Evolutionary conservation across 768 basidiomycete species (phyloP), one percentile per base, ranked within the genome.

Genomic region (Solioccasus polychromus): DNA sequence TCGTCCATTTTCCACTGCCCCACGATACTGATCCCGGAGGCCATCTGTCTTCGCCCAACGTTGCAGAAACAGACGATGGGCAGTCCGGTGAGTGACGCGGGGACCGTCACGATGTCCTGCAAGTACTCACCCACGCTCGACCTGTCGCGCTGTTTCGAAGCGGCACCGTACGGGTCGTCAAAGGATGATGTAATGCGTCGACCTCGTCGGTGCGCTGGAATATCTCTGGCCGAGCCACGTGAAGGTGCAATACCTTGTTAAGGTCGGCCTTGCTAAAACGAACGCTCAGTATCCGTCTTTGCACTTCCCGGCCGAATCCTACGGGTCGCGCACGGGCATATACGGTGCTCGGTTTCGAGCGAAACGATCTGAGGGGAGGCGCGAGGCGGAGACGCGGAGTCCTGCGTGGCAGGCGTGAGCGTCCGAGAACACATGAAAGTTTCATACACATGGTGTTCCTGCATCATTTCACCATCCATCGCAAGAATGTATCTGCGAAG

Each of bases 101-200:
- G 92, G 0, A 94, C 90, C 0, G 92, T 95, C 50, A 98, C 69
- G 6, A 95, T 79, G 51, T 98, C 94, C 58, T 98, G 94, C 8
- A 89, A 77, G 59, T 98, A 98, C 26, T 80, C 72, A 35, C 76
- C 73, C 39, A 85, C 55, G 17, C 62, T 59, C n/a, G 54, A 48
- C 20, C 32, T 18, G 1, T 49, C 12, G 51, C 37, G 22, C 22
- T 9, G 32, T 25, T 43, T 14, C 19, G 69, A 3, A 42, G 66
- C 0, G 93, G 93, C 0, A 94, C 95, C 0, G 84, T 84, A 15
- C 79, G 76, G 30, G 95, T 91, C 1, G 91, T 83, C 1, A 90
- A 89, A 0, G 90, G 91, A 57, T 95, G 92, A 2, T 97, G 56
- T 19, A 98, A 66, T 10, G 94, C 69, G 55, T 99, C 92, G 4